Percentiles rank a stretch among this genome's conserved stretches.
Conservation (phyloP, 176 grass and related monocot genomes). For the Phragmites australis region DNA sequence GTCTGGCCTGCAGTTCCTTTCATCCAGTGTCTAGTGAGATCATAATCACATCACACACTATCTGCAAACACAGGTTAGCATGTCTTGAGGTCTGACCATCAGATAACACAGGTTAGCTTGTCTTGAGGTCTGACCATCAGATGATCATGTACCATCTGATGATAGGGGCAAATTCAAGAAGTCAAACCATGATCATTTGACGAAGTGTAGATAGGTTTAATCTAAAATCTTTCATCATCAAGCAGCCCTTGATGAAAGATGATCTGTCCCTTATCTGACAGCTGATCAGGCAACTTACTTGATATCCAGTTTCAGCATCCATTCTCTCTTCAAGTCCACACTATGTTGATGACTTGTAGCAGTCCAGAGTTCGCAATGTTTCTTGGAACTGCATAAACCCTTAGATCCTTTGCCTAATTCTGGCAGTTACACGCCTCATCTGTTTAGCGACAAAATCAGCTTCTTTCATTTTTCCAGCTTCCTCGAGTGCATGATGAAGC, state of each 20-base stretch:
- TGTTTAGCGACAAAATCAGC: conserved; percentile 74
- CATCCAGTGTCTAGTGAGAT: background rate
- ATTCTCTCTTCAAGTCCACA: background rate
- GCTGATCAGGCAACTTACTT: background rate
- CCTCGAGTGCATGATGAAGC: conserved; percentile 65
- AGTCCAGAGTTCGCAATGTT: background rate
- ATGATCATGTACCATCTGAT: background rate
- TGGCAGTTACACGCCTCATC: conserved; percentile 50
- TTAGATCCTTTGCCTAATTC: conserved; percentile 40
- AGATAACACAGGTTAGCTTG: background rate
- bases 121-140: background rate
- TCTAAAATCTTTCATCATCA: background rate
- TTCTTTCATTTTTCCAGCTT: conserved; percentile 51
- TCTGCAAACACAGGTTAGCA: background rate
- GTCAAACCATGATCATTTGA: conserved; percentile 11
- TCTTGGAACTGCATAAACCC: background rate
- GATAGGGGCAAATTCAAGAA: background rate
- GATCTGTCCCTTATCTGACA: background rate
- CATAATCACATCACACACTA: background rate
- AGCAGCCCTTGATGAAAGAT: background rate
- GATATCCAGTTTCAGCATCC: background rate
- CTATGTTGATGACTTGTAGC: background rate
- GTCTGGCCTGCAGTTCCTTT: background rate
- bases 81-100: background rate
- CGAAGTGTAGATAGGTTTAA: background rate